Percentiles rank a stretch among this genome's conserved stretches.
phyloP scores from a whole-genome alignment of 306 rosid species.

The Begonia peltatifolia region DNA sequence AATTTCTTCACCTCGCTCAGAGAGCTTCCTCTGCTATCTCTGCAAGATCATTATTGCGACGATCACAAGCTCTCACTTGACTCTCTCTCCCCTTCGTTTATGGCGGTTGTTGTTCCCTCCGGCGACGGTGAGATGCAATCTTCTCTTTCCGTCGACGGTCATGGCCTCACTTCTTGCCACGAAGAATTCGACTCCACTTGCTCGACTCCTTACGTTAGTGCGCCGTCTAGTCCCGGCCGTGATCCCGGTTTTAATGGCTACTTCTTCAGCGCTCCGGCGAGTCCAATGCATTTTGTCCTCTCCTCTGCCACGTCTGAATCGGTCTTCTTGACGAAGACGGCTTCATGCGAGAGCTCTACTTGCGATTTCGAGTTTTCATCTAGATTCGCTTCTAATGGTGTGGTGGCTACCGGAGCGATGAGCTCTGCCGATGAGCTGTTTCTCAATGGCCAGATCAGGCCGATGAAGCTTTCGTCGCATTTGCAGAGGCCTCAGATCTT shows the following conservation, averaged over 20 bases:
- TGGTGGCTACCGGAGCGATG: conserved; percentile 35
- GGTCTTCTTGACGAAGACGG: conserved; percentile 2
- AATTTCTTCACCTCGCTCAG: too few species aligned
- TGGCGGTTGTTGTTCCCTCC: background rate
- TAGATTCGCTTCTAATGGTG: conserved; percentile 22
- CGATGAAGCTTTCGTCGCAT: conserved; percentile 62
- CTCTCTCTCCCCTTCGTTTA: background rate
- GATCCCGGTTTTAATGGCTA: conserved; percentile 23
- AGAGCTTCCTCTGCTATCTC: background rate
- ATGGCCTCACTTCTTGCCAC: background rate
- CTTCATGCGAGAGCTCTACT: conserved; percentile 8
- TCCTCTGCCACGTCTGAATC: conserved; percentile 4
- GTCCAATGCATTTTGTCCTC: conserved; percentile 66
- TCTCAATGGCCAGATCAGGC: conserved; percentile 60
- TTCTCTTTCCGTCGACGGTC: background rate
- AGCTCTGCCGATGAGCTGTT: conserved; percentile 60
- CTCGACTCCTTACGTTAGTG: conserved; percentile 70
- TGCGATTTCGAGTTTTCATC: conserved; percentile 63
- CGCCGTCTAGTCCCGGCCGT: conserved; percentile 64
- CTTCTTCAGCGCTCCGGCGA: conserved; percentile 66
- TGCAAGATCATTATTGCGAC: background rate
- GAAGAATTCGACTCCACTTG: conserved; percentile 51
- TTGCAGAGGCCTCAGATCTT: conserved; percentile 43
- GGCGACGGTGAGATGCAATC: background rate
- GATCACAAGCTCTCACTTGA: background rate